A percentile compares a stretch with the other conserved stretches of the same genome.
Evolutionary conservation across 2,329 filamentous ascomycete species (phyloP).

Genomic region (Cephalotrichum gorgonifer): DNA sequence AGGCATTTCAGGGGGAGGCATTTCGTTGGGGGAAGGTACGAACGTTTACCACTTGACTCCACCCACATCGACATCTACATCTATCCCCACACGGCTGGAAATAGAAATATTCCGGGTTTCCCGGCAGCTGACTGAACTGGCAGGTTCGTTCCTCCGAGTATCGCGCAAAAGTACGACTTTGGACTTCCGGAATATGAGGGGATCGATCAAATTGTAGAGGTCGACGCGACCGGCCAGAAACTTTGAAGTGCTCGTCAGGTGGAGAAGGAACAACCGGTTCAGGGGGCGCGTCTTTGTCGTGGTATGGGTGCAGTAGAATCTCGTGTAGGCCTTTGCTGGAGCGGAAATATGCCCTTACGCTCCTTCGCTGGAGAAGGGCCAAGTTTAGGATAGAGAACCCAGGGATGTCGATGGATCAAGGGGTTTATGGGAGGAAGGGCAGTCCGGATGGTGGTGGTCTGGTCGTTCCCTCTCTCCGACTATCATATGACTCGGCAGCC

Average conservation of each 20-base stretch:
- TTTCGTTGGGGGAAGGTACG: constrained; percentile 77
- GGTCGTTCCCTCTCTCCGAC: background rate
- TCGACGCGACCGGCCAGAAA: constrained; percentile 40
- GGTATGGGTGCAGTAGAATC: background rate
- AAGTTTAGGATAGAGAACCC: background rate
- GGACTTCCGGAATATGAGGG: constrained; percentile 77
- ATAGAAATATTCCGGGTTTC: background rate
- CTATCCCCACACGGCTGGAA: too few relatives aligned
- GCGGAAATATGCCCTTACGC: background rate
- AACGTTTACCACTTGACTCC: constrained; percentile 10
- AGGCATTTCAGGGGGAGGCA: constrained; percentile 78
- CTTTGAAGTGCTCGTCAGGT: constrained; percentile 26
- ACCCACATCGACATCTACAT: too few relatives aligned
- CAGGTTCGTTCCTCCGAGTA: constrained; percentile 69
- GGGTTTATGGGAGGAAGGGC: constrained; percentile 1
- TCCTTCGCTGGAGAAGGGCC: background rate
- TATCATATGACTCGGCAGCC: constrained; percentile 44
- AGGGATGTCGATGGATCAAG: background rate
- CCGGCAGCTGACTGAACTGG: background rate
- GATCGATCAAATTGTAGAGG: constrained; percentile 80
- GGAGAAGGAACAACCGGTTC: background rate
- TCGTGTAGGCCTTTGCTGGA: too few relatives aligned
- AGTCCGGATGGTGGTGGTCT: background rate
- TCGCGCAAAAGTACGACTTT: constrained; percentile 79
- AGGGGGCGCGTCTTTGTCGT: background rate